A percentile compares a stretch with the other conserved stretches of the same genome.
phyloP scores from a whole-genome alignment of 805 yeast species.

The Wickerhamiella galacta region DNA sequence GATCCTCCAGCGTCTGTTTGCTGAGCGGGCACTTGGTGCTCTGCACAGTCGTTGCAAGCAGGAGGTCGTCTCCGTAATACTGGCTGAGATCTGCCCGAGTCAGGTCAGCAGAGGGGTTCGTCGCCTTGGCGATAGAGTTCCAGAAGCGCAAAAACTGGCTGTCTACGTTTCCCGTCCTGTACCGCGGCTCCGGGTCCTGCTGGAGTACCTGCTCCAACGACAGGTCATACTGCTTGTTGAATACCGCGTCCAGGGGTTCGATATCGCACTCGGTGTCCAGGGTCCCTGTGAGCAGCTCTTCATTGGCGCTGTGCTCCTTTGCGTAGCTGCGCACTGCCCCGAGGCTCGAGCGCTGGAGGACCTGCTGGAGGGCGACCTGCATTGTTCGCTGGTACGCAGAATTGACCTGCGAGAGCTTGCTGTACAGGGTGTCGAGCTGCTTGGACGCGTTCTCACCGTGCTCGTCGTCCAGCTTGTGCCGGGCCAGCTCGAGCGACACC shows the following conservation, averaged over 20 bases:
- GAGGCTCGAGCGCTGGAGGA: neutral
- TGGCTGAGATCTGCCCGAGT: no score
- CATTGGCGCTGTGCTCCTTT: neutral
- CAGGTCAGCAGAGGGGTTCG: neutral
- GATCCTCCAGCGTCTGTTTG: neutral
- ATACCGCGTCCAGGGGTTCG: neutral
- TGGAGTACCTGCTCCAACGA: neutral
- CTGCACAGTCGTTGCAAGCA: neutral
- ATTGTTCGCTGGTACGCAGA: neutral
- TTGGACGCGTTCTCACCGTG: constrained; percentile 5
- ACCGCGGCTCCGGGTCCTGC: neutral
- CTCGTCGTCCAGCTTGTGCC: neutral
- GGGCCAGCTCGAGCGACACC: neutral
- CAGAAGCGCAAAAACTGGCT: neutral
- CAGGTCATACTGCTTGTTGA: neutral
- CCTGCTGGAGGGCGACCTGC: neutral
- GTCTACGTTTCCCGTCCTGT: neutral
- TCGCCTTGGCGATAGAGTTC: neutral
- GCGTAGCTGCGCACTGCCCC: neutral
- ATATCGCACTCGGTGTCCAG: no score
- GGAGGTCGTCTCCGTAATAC: neutral
- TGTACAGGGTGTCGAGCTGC: constrained; percentile 6
- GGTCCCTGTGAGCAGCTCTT: no score
- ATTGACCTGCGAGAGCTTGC: constrained; percentile 12
- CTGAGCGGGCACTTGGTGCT: neutral